A percentile compares a stretch with the other conserved stretches of the same genome.
Conservation (phyloP, 345 rosid genomes). For the Stellera chamaejasme region DNA sequence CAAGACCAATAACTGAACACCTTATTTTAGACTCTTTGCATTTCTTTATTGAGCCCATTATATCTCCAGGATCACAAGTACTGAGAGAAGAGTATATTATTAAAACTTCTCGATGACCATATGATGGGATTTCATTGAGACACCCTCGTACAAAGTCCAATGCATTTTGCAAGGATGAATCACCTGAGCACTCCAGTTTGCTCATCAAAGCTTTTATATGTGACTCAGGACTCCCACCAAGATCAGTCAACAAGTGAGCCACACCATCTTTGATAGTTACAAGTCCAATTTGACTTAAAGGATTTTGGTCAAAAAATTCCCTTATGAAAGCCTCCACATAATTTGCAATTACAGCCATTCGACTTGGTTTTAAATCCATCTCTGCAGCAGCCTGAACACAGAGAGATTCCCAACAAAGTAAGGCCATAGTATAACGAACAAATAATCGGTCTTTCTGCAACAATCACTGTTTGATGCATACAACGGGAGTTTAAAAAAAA, state of each 20-base stretch:
- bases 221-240: conserved; percentile 93
- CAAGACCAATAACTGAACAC: conserved; percentile 87
- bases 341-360: conserved; percentile 68
- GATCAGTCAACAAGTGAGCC: conserved; percentile 73
- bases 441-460: too few relatives aligned
- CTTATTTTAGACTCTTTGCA: conserved; percentile 80
- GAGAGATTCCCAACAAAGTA: not conserved
- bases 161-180: conserved; percentile 81
- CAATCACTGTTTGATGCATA: too few relatives aligned
- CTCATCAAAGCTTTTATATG: conserved; percentile 82
- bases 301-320: conserved; percentile 93
- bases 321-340: conserved; percentile 73
- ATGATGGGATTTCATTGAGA: conserved; percentile 74
- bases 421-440: not conserved
- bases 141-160: conserved; percentile 61
- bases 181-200: conserved; percentile 74
- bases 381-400: conserved; percentile 70
- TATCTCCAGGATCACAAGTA: conserved; percentile 94
- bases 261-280: conserved; percentile 75
- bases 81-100: conserved; percentile 70
- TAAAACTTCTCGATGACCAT: conserved; percentile 90
- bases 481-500: too few relatives aligned
- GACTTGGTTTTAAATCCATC: conserved; percentile 65
- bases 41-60: conserved; percentile 67
- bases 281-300: conserved; percentile 78